Conservation (phyloP, 495 filamentous ascomycete genomes). For the Immersiella caudata region DNA sequence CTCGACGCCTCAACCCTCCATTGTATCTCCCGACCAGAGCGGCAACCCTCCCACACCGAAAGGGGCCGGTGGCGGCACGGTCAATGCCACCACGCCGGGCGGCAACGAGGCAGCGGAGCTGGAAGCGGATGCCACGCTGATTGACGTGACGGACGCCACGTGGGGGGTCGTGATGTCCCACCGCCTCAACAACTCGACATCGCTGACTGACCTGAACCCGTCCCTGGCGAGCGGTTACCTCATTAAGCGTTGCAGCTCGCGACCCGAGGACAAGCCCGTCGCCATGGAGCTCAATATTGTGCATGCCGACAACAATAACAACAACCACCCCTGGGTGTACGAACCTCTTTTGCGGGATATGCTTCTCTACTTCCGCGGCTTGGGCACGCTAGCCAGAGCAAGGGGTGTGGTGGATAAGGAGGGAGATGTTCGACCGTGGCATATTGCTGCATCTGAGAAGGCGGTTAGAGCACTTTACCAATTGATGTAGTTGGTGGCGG, state of each 20-base stretch:
- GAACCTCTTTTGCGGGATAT: constrained; percentile 71
- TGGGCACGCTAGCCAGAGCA: constrained; percentile 71
- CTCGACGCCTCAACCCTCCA: constrained; percentile 59
- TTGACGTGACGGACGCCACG: constrained; percentile 77
- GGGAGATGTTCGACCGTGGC: constrained; percentile 74
- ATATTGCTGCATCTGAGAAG: constrained; percentile 78
- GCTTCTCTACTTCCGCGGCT: constrained; percentile 71
- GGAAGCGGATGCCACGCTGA: constrained; percentile 72
- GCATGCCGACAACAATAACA: constrained; percentile 50
- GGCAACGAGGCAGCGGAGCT: constrained; percentile 52
- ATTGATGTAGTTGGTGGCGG: constrained; percentile 48
- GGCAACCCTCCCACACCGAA: constrained; percentile 52
- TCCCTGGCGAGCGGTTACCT: constrained; percentile 74
- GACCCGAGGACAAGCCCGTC: constrained; percentile 63
- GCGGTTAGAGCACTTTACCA: constrained; percentile 60
- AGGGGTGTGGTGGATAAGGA: constrained; percentile 66
- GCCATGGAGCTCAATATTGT: constrained; percentile 69
- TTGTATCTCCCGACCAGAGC: constrained; percentile 59
- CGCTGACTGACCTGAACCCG: constrained; percentile 64
- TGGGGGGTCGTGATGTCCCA: constrained; percentile 77
- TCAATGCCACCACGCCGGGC: constrained; percentile 60
- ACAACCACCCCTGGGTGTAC: constrained; percentile 49
- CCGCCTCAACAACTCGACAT: constrained; percentile 68
- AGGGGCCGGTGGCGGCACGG: constrained; percentile 47
- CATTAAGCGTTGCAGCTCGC: constrained; percentile 68